Conservation (phyloP, 2,329 filamentous ascomycete species). For the Cordyceps javanica region DNA sequence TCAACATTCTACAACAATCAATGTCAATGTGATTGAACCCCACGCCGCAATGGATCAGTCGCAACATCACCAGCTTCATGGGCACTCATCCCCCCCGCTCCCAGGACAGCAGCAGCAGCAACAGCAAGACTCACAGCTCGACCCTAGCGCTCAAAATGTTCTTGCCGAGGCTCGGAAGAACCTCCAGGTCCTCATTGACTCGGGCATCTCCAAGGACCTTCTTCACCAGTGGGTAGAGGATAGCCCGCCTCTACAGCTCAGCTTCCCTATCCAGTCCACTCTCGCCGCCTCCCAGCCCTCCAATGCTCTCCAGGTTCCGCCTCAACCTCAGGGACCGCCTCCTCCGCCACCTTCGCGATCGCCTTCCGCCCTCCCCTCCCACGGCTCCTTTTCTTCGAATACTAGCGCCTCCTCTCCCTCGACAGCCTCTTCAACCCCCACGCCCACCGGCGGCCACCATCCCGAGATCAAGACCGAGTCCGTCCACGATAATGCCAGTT, state of each 20-base stretch:
- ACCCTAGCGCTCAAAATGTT: conserved; percentile 36
- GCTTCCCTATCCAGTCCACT: conserved; percentile 14
- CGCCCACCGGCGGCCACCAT: not conserved
- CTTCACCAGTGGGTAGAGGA: conserved; percentile 36
- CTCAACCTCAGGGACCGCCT: conserved; percentile 16
- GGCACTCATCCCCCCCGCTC: conserved; percentile 19
- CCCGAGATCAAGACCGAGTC: conserved; percentile 25
- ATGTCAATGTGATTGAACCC: conserved; percentile 22
- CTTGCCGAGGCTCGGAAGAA: conserved; percentile 40
- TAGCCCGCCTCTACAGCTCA: conserved; percentile 29
- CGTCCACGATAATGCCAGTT: conserved; percentile 23
- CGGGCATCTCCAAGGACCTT: conserved; percentile 37
- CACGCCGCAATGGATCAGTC: conserved; percentile 25
- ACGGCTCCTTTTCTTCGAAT: conserved; percentile 1
- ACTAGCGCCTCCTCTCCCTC: conserved; percentile 13
- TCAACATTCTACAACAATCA: conserved; percentile 8
- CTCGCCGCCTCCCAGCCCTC: conserved; percentile 11
- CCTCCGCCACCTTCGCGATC: conserved; percentile 14
- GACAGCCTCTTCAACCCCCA: conserved; percentile 18
- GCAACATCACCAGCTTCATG: conserved; percentile 23
- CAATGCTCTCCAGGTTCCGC: conserved; percentile 9
- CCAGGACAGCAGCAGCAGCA: conserved; percentile 18
- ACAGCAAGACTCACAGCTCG: conserved; percentile 22
- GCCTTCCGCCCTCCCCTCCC: conserved; percentile 12
- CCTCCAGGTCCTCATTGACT: conserved; percentile 39